Evolutionary conservation across 108 stramenopile genomes (phyloP).

Genomic region (Pseudonitzschia pungens): DNA sequence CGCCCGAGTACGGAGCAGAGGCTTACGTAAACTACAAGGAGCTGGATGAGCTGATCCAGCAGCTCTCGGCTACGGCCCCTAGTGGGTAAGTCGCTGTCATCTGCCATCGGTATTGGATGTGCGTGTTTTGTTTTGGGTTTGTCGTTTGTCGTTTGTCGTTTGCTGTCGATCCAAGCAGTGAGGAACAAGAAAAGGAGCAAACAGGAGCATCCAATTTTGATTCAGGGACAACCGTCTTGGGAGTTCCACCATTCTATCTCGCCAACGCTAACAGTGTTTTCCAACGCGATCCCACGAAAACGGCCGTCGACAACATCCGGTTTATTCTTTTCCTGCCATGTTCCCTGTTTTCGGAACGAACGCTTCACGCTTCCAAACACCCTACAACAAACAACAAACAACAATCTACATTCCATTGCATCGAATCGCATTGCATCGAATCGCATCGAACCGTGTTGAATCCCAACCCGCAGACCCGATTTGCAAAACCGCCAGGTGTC

Average conservation of each 20-base stretch:
- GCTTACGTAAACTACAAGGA: conserved; percentile 74
- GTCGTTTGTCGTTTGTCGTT: neutral
- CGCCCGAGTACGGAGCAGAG: conserved; percentile 72
- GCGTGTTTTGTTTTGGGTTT: too few species aligned
- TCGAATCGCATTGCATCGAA: neutral
- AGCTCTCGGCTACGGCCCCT: conserved; percentile 54
- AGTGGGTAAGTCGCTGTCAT: conserved; percentile 63
- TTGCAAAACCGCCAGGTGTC: conserved; percentile 71
- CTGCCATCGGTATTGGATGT: too few species aligned
- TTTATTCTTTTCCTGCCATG: too few species aligned
- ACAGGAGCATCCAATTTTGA: neutral
- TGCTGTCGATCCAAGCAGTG: neutral
- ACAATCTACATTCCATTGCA: neutral
- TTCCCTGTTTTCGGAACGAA: too few species aligned
- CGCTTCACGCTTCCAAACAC: too few species aligned
- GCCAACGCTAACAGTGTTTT: too few species aligned
- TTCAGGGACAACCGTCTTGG: too few species aligned
- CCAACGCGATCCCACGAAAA: too few species aligned
- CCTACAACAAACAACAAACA: neutral
- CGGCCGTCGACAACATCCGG: too few species aligned
- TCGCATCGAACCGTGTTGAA: too few species aligned
- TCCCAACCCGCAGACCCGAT: conserved; percentile 70
- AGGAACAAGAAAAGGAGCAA: neutral
- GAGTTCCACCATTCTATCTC: too few species aligned
- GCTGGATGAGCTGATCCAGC: conserved; percentile 73